A percentile compares a stretch with the other conserved stretches of the same genome.
Evolutionary conservation across 495 filamentous ascomycete genomes (phyloP).

Genomic region (Penicillium manginii): DNA sequence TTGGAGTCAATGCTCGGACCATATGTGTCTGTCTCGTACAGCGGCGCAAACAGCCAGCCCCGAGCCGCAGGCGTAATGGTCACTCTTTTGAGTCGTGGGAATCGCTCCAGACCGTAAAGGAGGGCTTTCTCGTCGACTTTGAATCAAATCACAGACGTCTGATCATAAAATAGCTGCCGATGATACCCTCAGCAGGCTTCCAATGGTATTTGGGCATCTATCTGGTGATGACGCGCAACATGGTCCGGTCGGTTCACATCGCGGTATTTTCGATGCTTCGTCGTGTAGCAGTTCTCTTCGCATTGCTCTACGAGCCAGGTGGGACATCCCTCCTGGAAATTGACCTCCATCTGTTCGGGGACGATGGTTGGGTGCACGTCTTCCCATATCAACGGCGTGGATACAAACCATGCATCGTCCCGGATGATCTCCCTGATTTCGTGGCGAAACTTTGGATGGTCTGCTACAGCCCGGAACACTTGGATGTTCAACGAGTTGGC

Average conservation of each 20-base stretch:
- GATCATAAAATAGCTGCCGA: constrained; percentile 21
- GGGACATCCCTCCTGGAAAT: constrained; percentile 21
- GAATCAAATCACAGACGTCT: constrained; percentile 22
- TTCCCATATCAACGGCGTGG: constrained; percentile 11
- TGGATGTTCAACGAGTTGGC: constrained; percentile 19
- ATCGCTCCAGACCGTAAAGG: constrained; percentile 27
- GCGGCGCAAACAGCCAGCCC: constrained; percentile 29
- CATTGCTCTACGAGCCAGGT: constrained; percentile 24
- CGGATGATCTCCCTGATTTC: constrained; percentile 20
- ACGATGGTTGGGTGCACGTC: constrained; percentile 2
- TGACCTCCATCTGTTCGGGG: constrained; percentile 7
- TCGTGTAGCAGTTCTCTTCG: constrained; percentile 15
- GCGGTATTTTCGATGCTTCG: constrained; percentile 12
- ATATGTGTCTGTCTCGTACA: constrained; percentile 39
- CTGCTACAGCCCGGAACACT: constrained; percentile 17
- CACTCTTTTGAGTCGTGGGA: constrained; percentile 27
- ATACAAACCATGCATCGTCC: constrained; percentile 21
- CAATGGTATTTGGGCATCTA: constrained; percentile 15
- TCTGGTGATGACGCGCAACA: constrained; percentile 14
- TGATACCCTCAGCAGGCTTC: constrained; percentile 28
- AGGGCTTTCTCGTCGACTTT: constrained; percentile 25
- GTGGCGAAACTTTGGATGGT: constrained; percentile 17
- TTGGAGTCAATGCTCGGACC: constrained; percentile 33
- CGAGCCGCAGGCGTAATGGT: constrained; percentile 36
- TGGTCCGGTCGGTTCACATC: constrained; percentile 24